Conservation (phyloP, 331 rosid species). For the Pyrus hybrid region DNA sequence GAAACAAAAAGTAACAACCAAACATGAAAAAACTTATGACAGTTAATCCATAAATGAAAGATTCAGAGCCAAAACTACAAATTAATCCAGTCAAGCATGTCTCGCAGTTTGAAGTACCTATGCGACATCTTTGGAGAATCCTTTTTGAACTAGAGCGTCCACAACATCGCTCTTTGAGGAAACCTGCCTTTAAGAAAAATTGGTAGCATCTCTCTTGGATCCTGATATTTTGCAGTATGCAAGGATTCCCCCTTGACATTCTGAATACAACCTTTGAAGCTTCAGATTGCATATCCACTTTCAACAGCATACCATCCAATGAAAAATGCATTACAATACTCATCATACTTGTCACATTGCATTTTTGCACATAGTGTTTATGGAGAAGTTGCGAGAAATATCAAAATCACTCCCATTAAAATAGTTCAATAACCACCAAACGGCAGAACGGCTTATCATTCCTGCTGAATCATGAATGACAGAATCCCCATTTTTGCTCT, state of each 20-base stretch:
- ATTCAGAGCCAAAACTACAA: background rate
- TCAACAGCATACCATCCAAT: too few species aligned
- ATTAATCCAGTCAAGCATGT: background rate
- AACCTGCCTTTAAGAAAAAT: conserved; percentile 39
- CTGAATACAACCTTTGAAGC: background rate
- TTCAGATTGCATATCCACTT: background rate
- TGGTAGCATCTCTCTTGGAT: background rate
- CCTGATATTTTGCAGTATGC: background rate
- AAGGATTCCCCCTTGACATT: background rate
- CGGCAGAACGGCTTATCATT: background rate
- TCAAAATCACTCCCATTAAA: background rate
- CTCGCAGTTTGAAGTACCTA: conserved; percentile 41
- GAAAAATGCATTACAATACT: too few species aligned
- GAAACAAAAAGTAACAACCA: background rate
- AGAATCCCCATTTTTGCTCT: background rate
- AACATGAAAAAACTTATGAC: background rate
- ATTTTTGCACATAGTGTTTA: too few species aligned
- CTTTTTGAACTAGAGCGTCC: conserved; percentile 52
- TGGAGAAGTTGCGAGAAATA: too few species aligned
- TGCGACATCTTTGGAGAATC: conserved; percentile 84
- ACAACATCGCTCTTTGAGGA: conserved; percentile 62
- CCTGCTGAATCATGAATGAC: background rate
- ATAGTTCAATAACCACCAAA: background rate
- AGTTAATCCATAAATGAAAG: background rate
- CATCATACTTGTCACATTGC: background rate